Conservation (phyloP, 805 yeast species). For the Candida ipomoeae region DNA sequence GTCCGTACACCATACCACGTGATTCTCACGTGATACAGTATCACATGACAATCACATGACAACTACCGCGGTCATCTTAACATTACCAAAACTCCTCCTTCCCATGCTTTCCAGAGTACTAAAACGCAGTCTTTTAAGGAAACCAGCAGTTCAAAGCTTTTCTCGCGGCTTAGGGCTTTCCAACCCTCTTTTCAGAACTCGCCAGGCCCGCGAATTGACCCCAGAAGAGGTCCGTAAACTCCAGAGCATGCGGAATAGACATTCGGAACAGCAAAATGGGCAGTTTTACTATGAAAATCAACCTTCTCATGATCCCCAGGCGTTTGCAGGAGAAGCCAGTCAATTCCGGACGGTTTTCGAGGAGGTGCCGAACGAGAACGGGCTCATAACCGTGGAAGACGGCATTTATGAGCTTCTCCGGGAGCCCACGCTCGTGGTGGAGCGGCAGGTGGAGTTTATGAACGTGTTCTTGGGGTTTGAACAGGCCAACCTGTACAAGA, state of each 20-base stretch:
- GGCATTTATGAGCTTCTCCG: constrained; percentile 58
- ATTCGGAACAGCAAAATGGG: constrained; percentile 2
- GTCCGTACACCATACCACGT: neutral
- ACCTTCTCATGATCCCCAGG: constrained; percentile 24
- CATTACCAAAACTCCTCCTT: too few species aligned
- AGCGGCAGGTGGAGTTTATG: constrained; percentile 84
- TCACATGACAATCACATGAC: neutral
- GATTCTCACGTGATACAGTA: neutral
- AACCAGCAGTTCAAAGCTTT: neutral
- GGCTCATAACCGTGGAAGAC: constrained; percentile 52
- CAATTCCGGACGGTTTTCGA: constrained; percentile 29
- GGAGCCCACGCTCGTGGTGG: constrained; percentile 83
- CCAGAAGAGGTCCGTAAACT: constrained; percentile 31
- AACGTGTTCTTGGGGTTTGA: constrained; percentile 85
- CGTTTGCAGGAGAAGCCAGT: constrained; percentile 25
- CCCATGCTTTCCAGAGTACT: neutral
- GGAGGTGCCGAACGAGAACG: constrained; percentile 42
- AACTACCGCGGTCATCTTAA: neutral
- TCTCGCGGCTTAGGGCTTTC: neutral
- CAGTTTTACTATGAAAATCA: constrained; percentile 25
- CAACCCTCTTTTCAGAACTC: constrained; percentile 16
- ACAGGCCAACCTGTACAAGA: constrained; percentile 76
- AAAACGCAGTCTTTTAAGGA: neutral
- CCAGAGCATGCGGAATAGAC: constrained; percentile 10
- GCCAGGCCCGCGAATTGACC: constrained; percentile 31